Evolutionary conservation across 1,284 basidiomycete genomes (phyloP), one percentile per base, ranked within the genome.

Genomic region (Apiotrichum veenhuisii): DNA sequence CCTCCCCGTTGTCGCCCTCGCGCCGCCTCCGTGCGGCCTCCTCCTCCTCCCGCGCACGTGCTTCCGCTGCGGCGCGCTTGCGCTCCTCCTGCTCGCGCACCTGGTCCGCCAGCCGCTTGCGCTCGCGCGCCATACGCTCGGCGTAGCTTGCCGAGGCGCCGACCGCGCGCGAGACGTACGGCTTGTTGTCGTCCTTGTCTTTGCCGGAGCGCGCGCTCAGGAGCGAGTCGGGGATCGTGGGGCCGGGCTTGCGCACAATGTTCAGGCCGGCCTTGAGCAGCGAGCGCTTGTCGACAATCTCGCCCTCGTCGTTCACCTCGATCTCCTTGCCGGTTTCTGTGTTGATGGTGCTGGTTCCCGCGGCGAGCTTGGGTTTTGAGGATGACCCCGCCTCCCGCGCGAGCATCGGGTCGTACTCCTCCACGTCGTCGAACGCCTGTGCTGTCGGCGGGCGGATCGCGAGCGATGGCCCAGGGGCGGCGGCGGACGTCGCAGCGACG

Each of bases 301-400:
- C 89, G 68, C 93, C 93, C 67, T 98, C 94, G 73, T 98, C 96
- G 76, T 98, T 98, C 50, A 98, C 80, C 75, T 97, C 94, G 41
- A 98, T 87, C n/a, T 86, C 82, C 73, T 89, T 88, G 20, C 93
- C 94, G 64, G 87, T 81, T 50, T 82, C 83, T 0, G 57, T 60
- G 44, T 61, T 47, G 22, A 54, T 55, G n/a, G 47, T 58, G 43
- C 52, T 43, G 9, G 58, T 41, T 20, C 55, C 58, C 1, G 63
- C 59, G 43, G 54, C 45, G 12, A 22, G 33, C 34, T 38, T 27
- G 8, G 25, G 23, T 4, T 26, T 27, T 26, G n/a, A 17, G 15
- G 48, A 27, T 37, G 44, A 38, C 33, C 58, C 58, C 4, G 64
- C 67, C 60, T 72, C 67, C 36, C 65, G 62, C 17, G 71, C 71